Conservation (phyloP, 2,329 filamentous ascomycete genomes). For the Cladophialophora carrionii region DNA sequence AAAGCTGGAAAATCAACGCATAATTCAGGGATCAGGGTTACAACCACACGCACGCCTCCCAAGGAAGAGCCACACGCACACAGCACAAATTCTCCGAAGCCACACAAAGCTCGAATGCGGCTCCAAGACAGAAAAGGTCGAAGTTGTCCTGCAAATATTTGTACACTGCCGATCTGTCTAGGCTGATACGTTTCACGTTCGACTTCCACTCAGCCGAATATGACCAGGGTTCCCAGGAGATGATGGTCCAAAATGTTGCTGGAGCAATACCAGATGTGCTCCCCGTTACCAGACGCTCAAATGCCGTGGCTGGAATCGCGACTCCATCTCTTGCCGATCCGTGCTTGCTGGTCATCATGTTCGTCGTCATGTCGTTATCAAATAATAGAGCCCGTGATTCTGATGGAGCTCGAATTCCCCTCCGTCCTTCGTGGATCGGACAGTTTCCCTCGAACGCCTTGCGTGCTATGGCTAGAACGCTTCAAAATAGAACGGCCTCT, state of each 20-base stretch:
- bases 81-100: constrained; percentile 14
- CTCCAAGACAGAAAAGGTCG: not conserved
- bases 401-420: not conserved
- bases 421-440: not conserved
- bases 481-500: constrained; percentile 36
- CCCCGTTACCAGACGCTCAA: not conserved
- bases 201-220: not conserved
- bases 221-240: too few relatives aligned
- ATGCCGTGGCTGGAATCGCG: not conserved
- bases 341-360: constrained; percentile 2
- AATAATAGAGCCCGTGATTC: not conserved
- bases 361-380: constrained; percentile 16
- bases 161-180: not conserved
- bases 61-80: constrained; percentile 2
- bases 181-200: not conserved
- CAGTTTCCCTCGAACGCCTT: constrained; percentile 16
- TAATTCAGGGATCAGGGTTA: constrained; percentile 16
- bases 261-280: not conserved
- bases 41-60: not conserved
- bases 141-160: not conserved
- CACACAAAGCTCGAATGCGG: not conserved
- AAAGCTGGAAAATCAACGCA: constrained; percentile 16
- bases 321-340: not conserved
- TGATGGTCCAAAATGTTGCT: not conserved
- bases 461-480: constrained; percentile 13